Base-by-base conservation (phyloP, 805 yeast species). In the Pachysolen tannophilus region DNA sequence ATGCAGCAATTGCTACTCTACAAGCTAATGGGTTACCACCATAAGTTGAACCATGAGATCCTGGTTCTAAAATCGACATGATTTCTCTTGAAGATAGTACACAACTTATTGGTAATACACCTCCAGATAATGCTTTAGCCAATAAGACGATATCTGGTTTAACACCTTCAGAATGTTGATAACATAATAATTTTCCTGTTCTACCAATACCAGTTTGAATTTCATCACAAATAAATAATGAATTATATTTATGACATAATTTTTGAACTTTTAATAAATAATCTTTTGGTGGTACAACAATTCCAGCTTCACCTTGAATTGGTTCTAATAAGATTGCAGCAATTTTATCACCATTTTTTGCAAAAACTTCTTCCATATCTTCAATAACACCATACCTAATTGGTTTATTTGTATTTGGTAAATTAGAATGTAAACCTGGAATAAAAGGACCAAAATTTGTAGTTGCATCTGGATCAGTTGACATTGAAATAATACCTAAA, bases 261-360 rank as follows among this genome's bases (percentile, higher is more conserved):
- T 62, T 77, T 46, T 74, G 73, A 21, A 88, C 95, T 48, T 68
- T 64, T 35, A 77, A 60, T 46, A 90, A 71, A 65, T 88, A 90
- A 49, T 75, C 94, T 33, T 56, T 63, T 45, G 92, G 92, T 35
- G 97, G 97, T 18, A 88, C 96, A 19, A 88, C 90, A 46, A 90
- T 90, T 48, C 97, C 97, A 23, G 97, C 97, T 60, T 90, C 97
- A 58, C 97, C 97, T 60, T 90, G 97, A 52, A 88, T 88, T 43
- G 97, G 97, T 64, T 90, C 97, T 48, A 90, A 74, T 44, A 90
- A 64, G 46, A 90, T 74, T 28, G 95, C 97, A 30, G 95, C 94
- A 45, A 90, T 77, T 56, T 77, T 79, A 56, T 83, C 90, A 44
- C 96, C 96, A 17, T 90, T 86, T 38, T 73, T 73, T 45, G 69